Base-by-base conservation (phyloP, 140 eudicot genomes). In the Oenanthe javanica region DNA sequence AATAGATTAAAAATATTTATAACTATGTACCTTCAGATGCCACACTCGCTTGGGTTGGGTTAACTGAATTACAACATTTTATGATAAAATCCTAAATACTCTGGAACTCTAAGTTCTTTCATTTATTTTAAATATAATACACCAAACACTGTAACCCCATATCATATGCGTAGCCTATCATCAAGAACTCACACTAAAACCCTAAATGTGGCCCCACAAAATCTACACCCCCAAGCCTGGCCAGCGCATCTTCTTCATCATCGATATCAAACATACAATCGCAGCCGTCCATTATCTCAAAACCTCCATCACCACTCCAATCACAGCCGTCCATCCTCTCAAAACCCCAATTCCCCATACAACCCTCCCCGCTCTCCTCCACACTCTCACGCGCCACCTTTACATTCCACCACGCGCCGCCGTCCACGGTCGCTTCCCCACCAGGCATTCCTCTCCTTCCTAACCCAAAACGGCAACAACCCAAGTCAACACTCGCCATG, bases 401-500 rank as follows among this genome's bases (percentile, higher is more conserved):
- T 12, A 54, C 66, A 15, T 42, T 80, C 1, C 1, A 5, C 85
- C 91, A 84, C 90, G 89, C 96, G 86, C 89, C 87, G 9, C 86
- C 86, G 3, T 43, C 83, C 43, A 40, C 43, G 3, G 43, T 40
- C 43, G 43, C 1, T 40, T 1, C 43, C 1, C 43, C 43, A 40
- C 43, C 43, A 40, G 1, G 43, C 3, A 40, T 40, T 40, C 43
- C 43, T 1, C 43, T 40, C 43, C 43, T 3, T 40, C 43, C 43
- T 3, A 40, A 40, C 43, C 43, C 49, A 46, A 47, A 75, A 71
- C 76, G 42, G 40, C 77, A 48, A 73, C 91, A 80, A n/a, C 81
- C 76, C 47, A 79, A 50, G 75, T 83, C 84, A 59, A 89, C 57
- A 45, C 96, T 90, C 45, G 89, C 94, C 97, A 93, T 93, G 31